Evolutionary conservation across 2,329 filamentous ascomycete genomes (phyloP).

Genomic region (Epichloe hybrida): DNA sequence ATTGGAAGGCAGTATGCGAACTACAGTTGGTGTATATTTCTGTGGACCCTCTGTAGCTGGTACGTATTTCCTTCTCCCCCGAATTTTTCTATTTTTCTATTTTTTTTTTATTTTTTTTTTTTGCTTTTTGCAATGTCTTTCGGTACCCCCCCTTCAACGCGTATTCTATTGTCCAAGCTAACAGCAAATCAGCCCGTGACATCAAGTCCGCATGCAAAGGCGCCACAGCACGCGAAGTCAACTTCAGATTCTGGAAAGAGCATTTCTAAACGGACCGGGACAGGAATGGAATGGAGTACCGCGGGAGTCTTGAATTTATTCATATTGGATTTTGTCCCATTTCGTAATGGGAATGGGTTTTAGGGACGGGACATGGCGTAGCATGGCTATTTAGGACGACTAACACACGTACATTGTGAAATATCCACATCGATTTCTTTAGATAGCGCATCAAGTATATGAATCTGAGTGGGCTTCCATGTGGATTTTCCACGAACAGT

Average conservation of each 20-base stretch:
- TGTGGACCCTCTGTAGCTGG: slow-evolving; percentile 70
- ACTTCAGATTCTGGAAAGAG: slow-evolving; percentile 98
- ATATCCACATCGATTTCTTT: too few species aligned
- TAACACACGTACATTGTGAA: too few species aligned
- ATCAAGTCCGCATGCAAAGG: slow-evolving; percentile 71
- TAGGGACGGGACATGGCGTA: too few species aligned
- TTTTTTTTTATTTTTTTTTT: background rate
- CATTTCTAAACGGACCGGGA: slow-evolving; percentile 45
- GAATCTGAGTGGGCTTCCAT: too few species aligned
- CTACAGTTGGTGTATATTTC: slow-evolving; percentile 93
- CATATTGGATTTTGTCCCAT: background rate
- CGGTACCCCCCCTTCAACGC: background rate
- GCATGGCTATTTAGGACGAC: too few species aligned
- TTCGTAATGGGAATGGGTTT: background rate
- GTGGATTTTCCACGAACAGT: too few species aligned
- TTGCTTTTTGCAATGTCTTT: too few species aligned
- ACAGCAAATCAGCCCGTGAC: slow-evolving; percentile 50
- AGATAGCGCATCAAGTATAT: too few species aligned
- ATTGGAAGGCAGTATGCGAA: slow-evolving; percentile 60
- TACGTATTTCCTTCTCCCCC: slow-evolving; percentile 13
- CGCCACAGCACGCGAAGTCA: slow-evolving; percentile 63
- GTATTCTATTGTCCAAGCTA: background rate
- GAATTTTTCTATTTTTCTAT: too few species aligned
- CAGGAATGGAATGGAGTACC: background rate
- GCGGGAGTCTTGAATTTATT: background rate